Base-by-base conservation (phyloP, 2,329 filamentous ascomycete species). In the Byssoonygena ceratinophila region DNA sequence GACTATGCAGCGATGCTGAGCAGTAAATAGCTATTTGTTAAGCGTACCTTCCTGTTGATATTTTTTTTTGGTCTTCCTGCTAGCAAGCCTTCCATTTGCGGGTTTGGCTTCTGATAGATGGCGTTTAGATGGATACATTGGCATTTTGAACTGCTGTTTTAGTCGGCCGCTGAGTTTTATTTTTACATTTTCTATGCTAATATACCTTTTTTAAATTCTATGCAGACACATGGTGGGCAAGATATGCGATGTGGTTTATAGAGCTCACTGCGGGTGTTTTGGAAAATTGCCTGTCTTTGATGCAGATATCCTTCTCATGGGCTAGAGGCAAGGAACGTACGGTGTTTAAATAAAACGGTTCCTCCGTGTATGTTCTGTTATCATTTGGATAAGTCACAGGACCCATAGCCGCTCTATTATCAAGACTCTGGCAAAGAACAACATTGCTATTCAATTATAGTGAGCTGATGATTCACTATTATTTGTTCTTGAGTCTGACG, bases 41-140 rank as follows among this genome's bases (percentile, higher is more conserved):
- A 27, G 14, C n/a, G 11, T 34, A 46, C 34, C n/a, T 46, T 46
- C 44, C 14, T 46, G 44, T 46, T 46, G 44, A 27, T 44, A 44
- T 44, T 3, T 44, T 44, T 3, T 44, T 44, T 23, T 23, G 23
- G 23, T 16, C 12, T 8, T 3, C 22, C 40, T 18, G 5, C 18
- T 5, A 18, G 36, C 7, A 40, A 4, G 11, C 41, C 41, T 20
- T 29, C 9, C 18, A 6, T 29, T 16, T 44, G 27, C 27, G 40
- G 40, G 32, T 11, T 32, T 18, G 12, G 4, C 22, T 12, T 31
- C 31, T 22, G 29, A 3, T 32, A 11, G 8, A 46, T 23, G 20
- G 20, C 12, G 27, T 14, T 16, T 34, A 46, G 41, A 32, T 23
- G 27, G 27, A 46, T 46, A 46, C n/a, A 27, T 25, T 22, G 27